Evolutionary conservation across 352 stramenopile species (phyloP).

Genomic region (Pythium apleroticum): DNA sequence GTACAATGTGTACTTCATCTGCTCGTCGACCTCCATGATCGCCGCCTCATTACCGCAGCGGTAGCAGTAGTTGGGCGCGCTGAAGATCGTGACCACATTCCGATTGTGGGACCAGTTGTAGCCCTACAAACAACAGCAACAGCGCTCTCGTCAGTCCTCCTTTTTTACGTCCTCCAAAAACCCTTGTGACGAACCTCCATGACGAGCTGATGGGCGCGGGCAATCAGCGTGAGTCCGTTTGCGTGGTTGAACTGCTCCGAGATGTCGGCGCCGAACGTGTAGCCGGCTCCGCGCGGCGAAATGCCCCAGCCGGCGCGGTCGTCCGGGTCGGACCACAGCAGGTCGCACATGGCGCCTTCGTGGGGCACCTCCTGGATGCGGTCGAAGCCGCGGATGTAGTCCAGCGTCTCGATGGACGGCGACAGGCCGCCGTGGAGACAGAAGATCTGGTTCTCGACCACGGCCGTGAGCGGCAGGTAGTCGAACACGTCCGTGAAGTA

Average conservation of each 20-base stretch:
- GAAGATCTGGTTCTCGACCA: conserved; percentile 93
- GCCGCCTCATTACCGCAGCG: conserved; percentile 97
- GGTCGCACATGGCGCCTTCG: conserved; percentile 97
- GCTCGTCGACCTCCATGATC: conserved; percentile 96
- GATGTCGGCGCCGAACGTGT: conserved; percentile 93
- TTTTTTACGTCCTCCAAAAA: not conserved
- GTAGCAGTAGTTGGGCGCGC: conserved; percentile 99
- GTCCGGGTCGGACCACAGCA: conserved; percentile 98
- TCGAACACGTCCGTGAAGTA: conserved; percentile 92
- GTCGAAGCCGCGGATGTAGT: conserved; percentile 94
- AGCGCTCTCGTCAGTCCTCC: conserved; percentile 2
- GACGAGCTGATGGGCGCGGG: conserved; percentile 94
- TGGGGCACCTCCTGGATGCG: conserved; percentile 95
- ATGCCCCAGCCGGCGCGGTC: conserved; percentile 95
- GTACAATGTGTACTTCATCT: conserved; percentile 96
- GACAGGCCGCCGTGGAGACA: conserved; percentile 90
- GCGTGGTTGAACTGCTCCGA: conserved; percentile 93
- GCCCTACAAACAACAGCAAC: conserved; percentile 33
- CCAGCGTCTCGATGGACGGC: conserved; percentile 89
- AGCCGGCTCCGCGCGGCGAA: conserved; percentile 90
- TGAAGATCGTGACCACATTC: conserved; percentile 99
- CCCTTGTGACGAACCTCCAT: conserved; percentile 84
- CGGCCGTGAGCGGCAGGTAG: conserved; percentile 94
- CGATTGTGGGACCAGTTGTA: conserved; percentile 96
- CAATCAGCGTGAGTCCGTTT: conserved; percentile 92